These are phyloP conservation scores for Aspergillus cejpii DNA, from an alignment of 2,329 filamentous ascomycete species.

Conservation along the genomic window DNA sequence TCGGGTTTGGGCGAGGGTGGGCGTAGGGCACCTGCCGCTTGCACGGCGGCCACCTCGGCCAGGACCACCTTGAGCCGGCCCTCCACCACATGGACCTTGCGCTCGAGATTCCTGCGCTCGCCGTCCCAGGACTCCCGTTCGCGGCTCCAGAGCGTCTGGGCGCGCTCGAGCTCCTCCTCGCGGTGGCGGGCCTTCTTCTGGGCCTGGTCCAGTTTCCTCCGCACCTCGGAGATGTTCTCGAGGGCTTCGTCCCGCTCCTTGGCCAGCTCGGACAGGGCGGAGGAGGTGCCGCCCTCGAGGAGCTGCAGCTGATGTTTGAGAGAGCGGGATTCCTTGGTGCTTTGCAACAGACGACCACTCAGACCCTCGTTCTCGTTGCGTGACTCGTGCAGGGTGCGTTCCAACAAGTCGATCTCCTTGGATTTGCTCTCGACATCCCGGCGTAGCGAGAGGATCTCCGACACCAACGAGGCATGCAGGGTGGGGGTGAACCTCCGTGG, in stretches of 20 bases:
- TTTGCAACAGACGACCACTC: constrained; percentile 54
- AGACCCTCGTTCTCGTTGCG: constrained; percentile 69
- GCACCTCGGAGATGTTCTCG: constrained; percentile 63
- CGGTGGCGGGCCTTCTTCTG: constrained; percentile 72
- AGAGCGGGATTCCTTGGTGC: constrained; percentile 68
- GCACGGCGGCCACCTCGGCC: constrained; percentile 62
- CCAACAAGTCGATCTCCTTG: constrained; percentile 76
- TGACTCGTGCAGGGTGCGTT: constrained; percentile 63
- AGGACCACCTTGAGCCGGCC: constrained; percentile 74
- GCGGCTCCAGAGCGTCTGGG: constrained; percentile 71
- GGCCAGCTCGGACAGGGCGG: constrained; percentile 73
- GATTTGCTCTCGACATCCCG: constrained; percentile 87
- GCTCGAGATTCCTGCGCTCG: constrained; percentile 73
- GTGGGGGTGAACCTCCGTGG: constrained; percentile 91
- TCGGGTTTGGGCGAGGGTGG: constrained; percentile 49
- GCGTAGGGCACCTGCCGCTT: constrained; percentile 30
- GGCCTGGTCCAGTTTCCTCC: constrained; percentile 65
- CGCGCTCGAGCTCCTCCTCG: constrained; percentile 74
- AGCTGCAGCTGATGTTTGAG: constrained; percentile 79
- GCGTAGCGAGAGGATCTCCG: constrained; percentile 80
- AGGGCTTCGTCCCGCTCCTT: constrained; percentile 81
- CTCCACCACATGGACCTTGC: constrained; percentile 84
- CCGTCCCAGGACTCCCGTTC: constrained; percentile 82
- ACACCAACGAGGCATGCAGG: constrained; percentile 86
- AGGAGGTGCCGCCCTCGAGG: constrained; percentile 80